Base-by-base conservation (phyloP, 139 green algal species). In the Raphidocelis subcapitata region DNA sequence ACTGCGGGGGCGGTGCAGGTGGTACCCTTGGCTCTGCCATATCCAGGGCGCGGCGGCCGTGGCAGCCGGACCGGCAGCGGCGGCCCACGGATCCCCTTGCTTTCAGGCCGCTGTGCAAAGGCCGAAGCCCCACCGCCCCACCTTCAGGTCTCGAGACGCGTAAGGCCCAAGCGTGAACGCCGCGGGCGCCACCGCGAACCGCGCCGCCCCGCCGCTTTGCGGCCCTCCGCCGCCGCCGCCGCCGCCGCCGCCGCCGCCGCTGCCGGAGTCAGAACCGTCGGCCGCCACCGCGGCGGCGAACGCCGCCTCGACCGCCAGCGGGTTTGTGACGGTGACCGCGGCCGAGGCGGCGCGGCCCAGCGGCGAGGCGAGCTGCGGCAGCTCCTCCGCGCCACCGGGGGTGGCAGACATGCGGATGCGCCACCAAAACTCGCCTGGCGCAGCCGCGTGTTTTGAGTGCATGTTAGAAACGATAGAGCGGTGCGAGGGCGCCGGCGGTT, bases 381-480 rank as follows among this genome's bases (percentile, higher is more conserved):
- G 44, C 20, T 47, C 44, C 3, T 61, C 41, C 1, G 84, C 73
- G 21, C 64, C 51, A 0, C 75, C 81, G 0, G 74, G 62, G 21
- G 67, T 71, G 8, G 87, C 85, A 0, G 77, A 61, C 80, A 90
- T 76, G 32, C 77, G 54, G 15, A 92, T 23, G 24, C 69, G 36
- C 82, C 89, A 94, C 57, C 73, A 82, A 69, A 90, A 94, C 63
- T 94, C 88, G 5, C 88, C 84, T 56, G 79, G 65, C 69, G 81
- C 74, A 51, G 67, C n/a, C 26, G 55, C 35, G 63, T 8, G 41
- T 8, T 8, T 49, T 8, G 41, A 12, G 41, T 49, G 5, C 21
- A 26, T 37, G 4, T 8, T 20, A 64, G 1, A 36, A 32, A 41
- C 29, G 28, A 41, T 41, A 26, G 44, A 36, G n/a, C 5, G 3